phyloP scores from a whole-genome alignment of 2,329 filamentous ascomycete genomes.

The Talaromyces albobiverticillius region DNA sequence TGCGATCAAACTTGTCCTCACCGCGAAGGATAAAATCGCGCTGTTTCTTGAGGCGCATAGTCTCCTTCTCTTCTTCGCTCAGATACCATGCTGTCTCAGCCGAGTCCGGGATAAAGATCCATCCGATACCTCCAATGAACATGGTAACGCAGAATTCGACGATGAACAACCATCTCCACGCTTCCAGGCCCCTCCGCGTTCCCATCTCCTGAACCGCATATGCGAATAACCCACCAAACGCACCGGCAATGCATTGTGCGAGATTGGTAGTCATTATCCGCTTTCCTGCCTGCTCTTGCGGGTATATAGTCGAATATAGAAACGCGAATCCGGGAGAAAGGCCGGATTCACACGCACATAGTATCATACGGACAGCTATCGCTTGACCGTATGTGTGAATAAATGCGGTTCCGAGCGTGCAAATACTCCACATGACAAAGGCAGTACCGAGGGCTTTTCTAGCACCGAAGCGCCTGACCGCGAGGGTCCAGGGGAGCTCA shows the following conservation, averaged over 20 bases:
- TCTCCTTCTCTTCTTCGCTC: slow-evolving; percentile 4
- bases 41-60: slow-evolving; percentile 2
- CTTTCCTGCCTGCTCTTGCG: slow-evolving; percentile 2
- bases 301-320: slow-evolving; percentile 6
- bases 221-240: slow-evolving; percentile 11
- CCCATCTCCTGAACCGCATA: slow-evolving; percentile 9
- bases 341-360: slow-evolving; percentile 4
- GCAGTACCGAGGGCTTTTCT: slow-evolving; percentile 14
- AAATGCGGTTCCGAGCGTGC: slow-evolving; percentile 10
- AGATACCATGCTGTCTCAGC: slow-evolving; percentile 10
- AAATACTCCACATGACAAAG: slow-evolving; percentile 3
- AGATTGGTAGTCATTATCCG: slow-evolving; percentile 11
- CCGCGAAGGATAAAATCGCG: background rate
- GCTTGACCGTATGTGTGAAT: slow-evolving; percentile 7
- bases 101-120: background rate
- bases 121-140: slow-evolving; percentile 2
- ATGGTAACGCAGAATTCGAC: slow-evolving; percentile 12
- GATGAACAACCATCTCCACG: slow-evolving; percentile 12
- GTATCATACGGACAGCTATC: slow-evolving; percentile 6
- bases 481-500: slow-evolving; percentile 19
- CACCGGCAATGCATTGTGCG: background rate
- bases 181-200: background rate
- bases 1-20: slow-evolving; percentile 1
- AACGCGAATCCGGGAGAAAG: slow-evolving; percentile 1
- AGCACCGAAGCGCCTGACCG: slow-evolving; percentile 17